Conservation (phyloP, 306 rosid species). For the Vigna unguiculata region DNA sequence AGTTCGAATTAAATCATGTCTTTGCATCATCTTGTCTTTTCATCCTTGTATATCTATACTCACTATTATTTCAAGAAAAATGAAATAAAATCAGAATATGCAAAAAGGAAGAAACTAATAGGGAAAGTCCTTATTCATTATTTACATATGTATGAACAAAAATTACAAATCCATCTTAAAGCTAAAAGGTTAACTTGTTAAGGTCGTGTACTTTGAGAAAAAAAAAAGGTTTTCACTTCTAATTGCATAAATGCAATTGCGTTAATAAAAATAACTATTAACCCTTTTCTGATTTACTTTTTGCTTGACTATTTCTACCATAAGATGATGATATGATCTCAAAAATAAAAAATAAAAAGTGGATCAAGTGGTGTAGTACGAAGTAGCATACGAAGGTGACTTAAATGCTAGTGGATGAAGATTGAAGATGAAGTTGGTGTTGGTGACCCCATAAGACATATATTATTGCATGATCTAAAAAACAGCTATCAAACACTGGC, state of each 20-base stretch:
- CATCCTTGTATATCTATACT: background rate
- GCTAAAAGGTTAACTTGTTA: background rate
- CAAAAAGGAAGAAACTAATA: constrained; percentile 1
- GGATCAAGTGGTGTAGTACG: constrained; percentile 11
- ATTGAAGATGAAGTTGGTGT: constrained; percentile 36
- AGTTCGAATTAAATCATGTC: constrained; percentile 10
- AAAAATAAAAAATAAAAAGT: background rate
- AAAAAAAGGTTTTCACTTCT: background rate
- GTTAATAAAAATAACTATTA: background rate
- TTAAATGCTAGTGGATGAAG: constrained; percentile 37
- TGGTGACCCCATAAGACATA: constrained; percentile 24
- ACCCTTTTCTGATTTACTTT: background rate
- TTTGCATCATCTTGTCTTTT: background rate
- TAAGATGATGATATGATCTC: too few relatives aligned
- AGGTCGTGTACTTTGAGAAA: background rate
- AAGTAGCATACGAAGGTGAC: constrained; percentile 48
- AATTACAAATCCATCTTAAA: background rate
- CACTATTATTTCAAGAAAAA: background rate
- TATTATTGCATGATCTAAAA: constrained; percentile 41
- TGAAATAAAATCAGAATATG: background rate
- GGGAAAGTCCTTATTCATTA: background rate
- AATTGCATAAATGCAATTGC: background rate
- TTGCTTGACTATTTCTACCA: background rate
- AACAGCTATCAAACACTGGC: constrained; percentile 58
- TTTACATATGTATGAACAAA: background rate